Base-by-base conservation (phyloP, 192 early-diverging fungal species). In the Funneliformis mosseae region DNA sequence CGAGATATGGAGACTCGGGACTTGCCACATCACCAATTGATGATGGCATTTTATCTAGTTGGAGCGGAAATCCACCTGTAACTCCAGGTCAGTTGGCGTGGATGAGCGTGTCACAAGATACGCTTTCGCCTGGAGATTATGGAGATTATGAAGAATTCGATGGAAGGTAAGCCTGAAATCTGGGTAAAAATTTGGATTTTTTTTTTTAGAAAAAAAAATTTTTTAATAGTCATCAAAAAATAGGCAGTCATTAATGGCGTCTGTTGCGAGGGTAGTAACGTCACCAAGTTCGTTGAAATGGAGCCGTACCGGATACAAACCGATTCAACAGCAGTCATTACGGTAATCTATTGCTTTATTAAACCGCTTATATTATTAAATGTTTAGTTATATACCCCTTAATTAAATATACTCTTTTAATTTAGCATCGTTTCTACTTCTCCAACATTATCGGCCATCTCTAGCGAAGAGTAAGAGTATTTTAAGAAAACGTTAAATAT, bases 31-130 rank as follows among this genome's bases (percentile, higher is more conserved):
- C 61, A 4, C 14, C 16, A 43, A n/a, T 18, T 27, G 21, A 43
- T 28, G 38, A 23, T n/a, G 45, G 25, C 21, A 43, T 64, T 41
- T 23, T 42, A 10, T 14, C 21, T 16, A 64, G 38, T 39, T 23
- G 60, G 11, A 42, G 8, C 28, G 21, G 50, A 27, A 64, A n/a
- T 42, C 38, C 25, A n/a, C n/a, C 39, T 1, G 42, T 77, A 28
- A 64, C 76, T 25, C 76, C 76, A 1, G 76, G 61, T 77, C 76
- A 77, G n/a, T 27, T 64, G n/a, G 76, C 76, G 21, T 66, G 60
- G 76, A 59, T 77, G 23, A 42, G 25, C 38, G 11, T 39, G 25
- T 48, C 74, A n/a, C n/a, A 75, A 60, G 74, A 75, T 5, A 27
- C 74, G 33, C 33, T 33, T 33, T 2, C 33, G 33, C 33, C 33